Conservation (phyloP, 345 rosid species). For the Hevea brasiliensis region DNA sequence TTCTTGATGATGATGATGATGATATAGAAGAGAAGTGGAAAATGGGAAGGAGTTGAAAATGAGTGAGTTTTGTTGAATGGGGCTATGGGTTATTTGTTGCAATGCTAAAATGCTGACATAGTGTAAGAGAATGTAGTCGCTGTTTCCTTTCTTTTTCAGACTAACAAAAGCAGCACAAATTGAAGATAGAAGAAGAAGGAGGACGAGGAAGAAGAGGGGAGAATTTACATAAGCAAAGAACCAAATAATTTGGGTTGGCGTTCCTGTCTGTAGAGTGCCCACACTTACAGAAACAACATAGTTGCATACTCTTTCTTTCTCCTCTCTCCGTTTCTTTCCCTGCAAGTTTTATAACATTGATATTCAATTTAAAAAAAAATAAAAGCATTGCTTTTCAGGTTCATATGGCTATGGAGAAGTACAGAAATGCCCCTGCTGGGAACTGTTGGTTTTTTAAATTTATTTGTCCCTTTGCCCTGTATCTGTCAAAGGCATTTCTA, state of each 20-base stretch:
- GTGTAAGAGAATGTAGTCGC: constrained; percentile 16
- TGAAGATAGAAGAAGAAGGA: neutral
- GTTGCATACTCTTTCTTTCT: constrained; percentile 2
- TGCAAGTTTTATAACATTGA: neutral
- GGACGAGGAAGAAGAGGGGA: neutral
- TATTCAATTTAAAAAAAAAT: too few species aligned
- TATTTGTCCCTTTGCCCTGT: neutral
- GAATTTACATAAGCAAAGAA: neutral
- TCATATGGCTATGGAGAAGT: constrained; percentile 8
- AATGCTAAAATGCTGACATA: constrained; percentile 42
- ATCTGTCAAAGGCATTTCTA: constrained; percentile 17
- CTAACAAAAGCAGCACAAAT: neutral
- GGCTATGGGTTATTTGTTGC: neutral
- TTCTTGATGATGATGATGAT: neutral
- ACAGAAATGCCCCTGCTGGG: constrained; percentile 33
- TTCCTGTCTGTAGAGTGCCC: constrained; percentile 43
- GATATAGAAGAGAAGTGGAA: constrained; percentile 5
- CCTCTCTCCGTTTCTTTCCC: too few species aligned
- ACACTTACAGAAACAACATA: constrained; percentile 20
- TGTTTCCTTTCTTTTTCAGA: neutral
- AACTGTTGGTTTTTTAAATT: neutral
- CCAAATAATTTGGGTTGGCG: constrained; percentile 41
- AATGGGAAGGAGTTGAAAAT: neutral
- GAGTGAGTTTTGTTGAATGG: neutral
- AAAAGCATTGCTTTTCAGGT: neutral